Evolutionary conservation across 2,329 filamentous ascomycete species (phyloP), one percentile per base, ranked within the genome.

Genomic region (Zymoseptoria tritici): DNA sequence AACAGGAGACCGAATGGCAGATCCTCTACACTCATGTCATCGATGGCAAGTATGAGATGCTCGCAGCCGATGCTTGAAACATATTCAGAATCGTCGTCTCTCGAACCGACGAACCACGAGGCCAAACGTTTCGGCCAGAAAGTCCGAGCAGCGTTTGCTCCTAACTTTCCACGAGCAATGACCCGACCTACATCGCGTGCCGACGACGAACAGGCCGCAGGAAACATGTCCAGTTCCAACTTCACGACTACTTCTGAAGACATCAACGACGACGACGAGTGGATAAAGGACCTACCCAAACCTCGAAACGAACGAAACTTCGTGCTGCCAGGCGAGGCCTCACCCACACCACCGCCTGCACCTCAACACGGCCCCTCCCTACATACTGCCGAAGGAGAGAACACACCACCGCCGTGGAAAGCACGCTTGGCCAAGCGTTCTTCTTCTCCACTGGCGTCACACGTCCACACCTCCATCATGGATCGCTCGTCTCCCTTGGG

Each of bases 291-390:
- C 57, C 58, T 71, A 60, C 63, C 66, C 16, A 64, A 68, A 29
- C 70, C 71, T 4, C 60, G 69, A 20, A 62, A 72, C 49, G 60
- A 72, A 55, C 62, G 71, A 26, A 66, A 58, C 7, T 74, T 66
- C 62, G 71, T 72, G 1, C 56, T 70, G 1, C 70, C 72, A 0
- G 69, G 68, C 24, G 71, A 74, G 64, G 71, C 69, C 20, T 71
- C 70, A 8, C 70, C 72, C 3, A 73, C 72, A n/a, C 72, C 72
- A 16, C 70, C 61, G 19, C 62, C 60, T 1, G 55, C 60, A 7
- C 66, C 64, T 9, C 62, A 60, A 7, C 62, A 59, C 9, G 46
- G 56, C 20, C 62, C 55, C 9, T 60, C 49, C 52, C 49, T 56
- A 29, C 4, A 46, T 29, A 36, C 59, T n/a, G 42, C 54, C 26